Percentiles rank a stretch among this genome's conserved stretches.
phyloP scores from a whole-genome alignment of 2,329 filamentous ascomycete species.

The Elsinoe australis region DNA sequence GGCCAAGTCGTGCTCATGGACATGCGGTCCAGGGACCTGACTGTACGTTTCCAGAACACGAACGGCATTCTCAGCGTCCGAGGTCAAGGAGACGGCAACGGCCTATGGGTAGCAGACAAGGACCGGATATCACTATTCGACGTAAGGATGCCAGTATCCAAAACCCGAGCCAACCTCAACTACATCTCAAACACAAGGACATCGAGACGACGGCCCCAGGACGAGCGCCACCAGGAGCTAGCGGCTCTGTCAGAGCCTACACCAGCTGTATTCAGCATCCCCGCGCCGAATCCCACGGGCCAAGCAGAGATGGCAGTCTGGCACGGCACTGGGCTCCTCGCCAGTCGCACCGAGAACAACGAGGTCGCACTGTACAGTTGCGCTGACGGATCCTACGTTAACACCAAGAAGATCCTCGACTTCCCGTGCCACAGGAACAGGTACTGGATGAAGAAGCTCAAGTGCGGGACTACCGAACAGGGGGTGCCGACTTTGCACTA shows the following conservation, averaged over 20 bases:
- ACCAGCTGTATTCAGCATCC: background rate
- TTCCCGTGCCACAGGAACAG: background rate
- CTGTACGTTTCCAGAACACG: conserved; percentile 15
- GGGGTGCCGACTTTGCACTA: background rate
- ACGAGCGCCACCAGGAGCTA: background rate
- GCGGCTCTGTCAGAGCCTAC: background rate
- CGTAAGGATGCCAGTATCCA: conserved; percentile 15
- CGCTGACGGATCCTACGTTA: conserved; percentile 1
- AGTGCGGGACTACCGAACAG: background rate
- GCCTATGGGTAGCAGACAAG: conserved; percentile 15
- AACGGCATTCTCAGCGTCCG: conserved; percentile 15
- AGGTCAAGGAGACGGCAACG: conserved; percentile 17
- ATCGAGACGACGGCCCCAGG: too few species aligned
- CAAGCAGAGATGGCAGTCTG: conserved; percentile 8
- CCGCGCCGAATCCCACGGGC: background rate
- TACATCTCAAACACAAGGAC: too few species aligned
- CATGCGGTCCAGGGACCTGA: background rate
- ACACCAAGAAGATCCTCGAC: background rate
- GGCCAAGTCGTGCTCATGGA: conserved; percentile 16
- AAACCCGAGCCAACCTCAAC: too few species aligned
- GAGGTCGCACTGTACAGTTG: background rate
- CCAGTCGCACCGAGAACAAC: background rate
- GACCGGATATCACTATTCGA: conserved; percentile 17
- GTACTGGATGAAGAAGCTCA: conserved; percentile 7
- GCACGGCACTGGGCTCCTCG: conserved; percentile 1